These are phyloP conservation scores for Leptographium procerum DNA, from an alignment of 2,329 filamentous ascomycete genomes.

Conservation along the genomic window DNA sequence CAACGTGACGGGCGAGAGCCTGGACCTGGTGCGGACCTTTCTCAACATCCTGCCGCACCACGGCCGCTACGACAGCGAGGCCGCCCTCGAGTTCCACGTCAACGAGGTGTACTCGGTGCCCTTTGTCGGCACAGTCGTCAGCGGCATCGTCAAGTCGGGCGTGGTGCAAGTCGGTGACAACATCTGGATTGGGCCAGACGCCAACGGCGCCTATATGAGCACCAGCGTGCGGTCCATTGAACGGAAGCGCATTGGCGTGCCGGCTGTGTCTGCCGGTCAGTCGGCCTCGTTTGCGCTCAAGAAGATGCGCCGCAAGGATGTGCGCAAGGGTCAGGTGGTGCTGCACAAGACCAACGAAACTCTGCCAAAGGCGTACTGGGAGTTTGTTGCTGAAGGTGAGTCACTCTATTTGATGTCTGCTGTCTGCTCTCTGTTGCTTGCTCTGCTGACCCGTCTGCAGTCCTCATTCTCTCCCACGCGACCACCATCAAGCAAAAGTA, in stretches of 20 bases:
- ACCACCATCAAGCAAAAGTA: slow-evolving; percentile 97
- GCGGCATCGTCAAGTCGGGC: slow-evolving; percentile 80
- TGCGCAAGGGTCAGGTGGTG: slow-evolving; percentile 96
- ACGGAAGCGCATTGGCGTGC: slow-evolving; percentile 81
- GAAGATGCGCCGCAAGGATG: slow-evolving; percentile 77
- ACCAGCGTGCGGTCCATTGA: slow-evolving; percentile 90
- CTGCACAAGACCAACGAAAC: slow-evolving; percentile 70
- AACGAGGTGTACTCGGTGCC: slow-evolving; percentile 98
- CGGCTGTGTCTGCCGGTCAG: slow-evolving; percentile 80
- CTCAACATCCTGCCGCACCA: slow-evolving; percentile 92
- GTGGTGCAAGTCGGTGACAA: slow-evolving; percentile 84
- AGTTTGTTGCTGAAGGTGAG: slow-evolving; percentile 68
- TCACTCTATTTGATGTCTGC: neutral
- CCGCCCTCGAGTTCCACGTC: slow-evolving; percentile 86
- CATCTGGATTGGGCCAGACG: slow-evolving; percentile 81
- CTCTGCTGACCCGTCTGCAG: slow-evolving; percentile 27
- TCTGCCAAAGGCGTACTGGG: slow-evolving; percentile 56
- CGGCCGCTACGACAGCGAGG: slow-evolving; percentile 79
- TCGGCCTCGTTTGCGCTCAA: slow-evolving; percentile 87
- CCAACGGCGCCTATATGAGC: slow-evolving; percentile 75
- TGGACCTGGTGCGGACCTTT: slow-evolving; percentile 85
- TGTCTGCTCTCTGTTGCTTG: neutral
- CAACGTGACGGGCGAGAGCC: slow-evolving; percentile 86
- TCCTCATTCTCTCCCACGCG: slow-evolving; percentile 87
- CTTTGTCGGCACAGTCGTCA: slow-evolving; percentile 92